phyloP scores from a whole-genome alignment of 352 stramenopile genomes.

The Aphanomyces invadans region DNA sequence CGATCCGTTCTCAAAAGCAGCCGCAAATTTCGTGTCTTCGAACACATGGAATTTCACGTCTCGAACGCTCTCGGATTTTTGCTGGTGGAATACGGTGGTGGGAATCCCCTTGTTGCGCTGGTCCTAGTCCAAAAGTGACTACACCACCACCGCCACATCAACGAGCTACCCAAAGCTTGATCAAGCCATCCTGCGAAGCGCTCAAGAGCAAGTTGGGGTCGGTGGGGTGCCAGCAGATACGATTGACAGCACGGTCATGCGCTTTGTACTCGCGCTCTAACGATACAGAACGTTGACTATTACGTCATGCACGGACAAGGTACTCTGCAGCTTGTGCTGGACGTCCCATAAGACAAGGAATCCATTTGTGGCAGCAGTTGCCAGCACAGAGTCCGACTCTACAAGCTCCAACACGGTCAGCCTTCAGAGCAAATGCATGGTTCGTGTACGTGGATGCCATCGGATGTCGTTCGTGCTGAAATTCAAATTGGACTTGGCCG shows the following conservation, averaged over 20 bases:
- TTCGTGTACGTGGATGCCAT: slow-evolving; percentile 71
- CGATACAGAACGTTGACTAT: too few species aligned
- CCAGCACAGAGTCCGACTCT: slow-evolving; percentile 79
- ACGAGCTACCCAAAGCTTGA: slow-evolving; percentile 74
- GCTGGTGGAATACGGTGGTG: slow-evolving; percentile 49
- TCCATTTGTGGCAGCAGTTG: slow-evolving; percentile 78
- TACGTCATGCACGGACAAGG: background rate
- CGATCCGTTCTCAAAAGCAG: slow-evolving; percentile 80
- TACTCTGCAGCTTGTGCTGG: slow-evolving; percentile 79
- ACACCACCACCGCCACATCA: too few species aligned
- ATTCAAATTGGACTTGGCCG: slow-evolving; percentile 75
- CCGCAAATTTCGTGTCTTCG: slow-evolving; percentile 68
- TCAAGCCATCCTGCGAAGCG: slow-evolving; percentile 77
- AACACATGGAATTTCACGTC: slow-evolving; percentile 72
- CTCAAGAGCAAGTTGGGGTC: slow-evolving; percentile 77
- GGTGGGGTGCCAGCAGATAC: slow-evolving; percentile 81
- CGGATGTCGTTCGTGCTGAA: slow-evolving; percentile 87
- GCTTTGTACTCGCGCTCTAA: slow-evolving; percentile 70
- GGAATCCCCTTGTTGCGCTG: slow-evolving; percentile 64
- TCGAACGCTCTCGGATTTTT: slow-evolving; percentile 79
- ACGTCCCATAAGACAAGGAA: slow-evolving; percentile 84
- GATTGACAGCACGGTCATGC: slow-evolving; percentile 77
- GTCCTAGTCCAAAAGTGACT: slow-evolving; percentile 54
- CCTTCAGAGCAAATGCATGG: background rate
- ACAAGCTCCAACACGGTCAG: background rate